Conservation (phyloP, 1,284 basidiomycete genomes). For the Pisolithus thermaeus region DNA sequence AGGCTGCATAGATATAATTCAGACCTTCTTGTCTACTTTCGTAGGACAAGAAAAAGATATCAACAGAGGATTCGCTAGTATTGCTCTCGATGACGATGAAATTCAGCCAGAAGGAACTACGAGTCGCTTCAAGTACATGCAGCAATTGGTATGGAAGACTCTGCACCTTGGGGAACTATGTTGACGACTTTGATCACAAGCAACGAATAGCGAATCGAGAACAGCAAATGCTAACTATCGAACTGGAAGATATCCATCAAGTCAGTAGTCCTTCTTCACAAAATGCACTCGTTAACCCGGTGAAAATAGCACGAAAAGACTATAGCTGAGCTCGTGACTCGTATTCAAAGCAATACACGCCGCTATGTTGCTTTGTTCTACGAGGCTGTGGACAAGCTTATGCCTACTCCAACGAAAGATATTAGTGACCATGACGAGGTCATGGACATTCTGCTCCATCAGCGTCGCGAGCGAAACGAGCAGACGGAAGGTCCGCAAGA, state of each 20-base stretch:
- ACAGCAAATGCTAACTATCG: constrained; percentile 77
- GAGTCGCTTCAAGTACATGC: constrained; percentile 77
- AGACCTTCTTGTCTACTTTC: constrained; percentile 63
- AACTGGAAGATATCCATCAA: constrained; percentile 74
- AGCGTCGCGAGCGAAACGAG: constrained; percentile 84
- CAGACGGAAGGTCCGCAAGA: constrained; percentile 63
- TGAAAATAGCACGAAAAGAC: constrained; percentile 57
- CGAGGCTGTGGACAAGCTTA: constrained; percentile 84
- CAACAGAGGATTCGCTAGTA: constrained; percentile 61
- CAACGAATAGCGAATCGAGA: constrained; percentile 93
- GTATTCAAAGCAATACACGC: constrained; percentile 81
- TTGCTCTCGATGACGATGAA: constrained; percentile 57
- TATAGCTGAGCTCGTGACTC: constrained; percentile 59
- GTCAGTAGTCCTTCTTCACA: constrained; percentile 33
- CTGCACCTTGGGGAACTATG: constrained; percentile 22
- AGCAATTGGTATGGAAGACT: constrained; percentile 66
- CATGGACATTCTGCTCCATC: constrained; percentile 91
- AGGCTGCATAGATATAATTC: constrained; percentile 52
- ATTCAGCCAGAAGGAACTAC: constrained; percentile 36
- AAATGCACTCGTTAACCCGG: not conserved
- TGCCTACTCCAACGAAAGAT: constrained; percentile 84
- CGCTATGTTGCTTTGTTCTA: constrained; percentile 90
- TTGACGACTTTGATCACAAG: constrained; percentile 35
- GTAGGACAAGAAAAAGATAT: constrained; percentile 64
- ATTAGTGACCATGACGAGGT: constrained; percentile 88